A percentile compares a stretch with the other conserved stretches of the same genome.
Conservation (phyloP, 2,329 filamentous ascomycete genomes). For the Penicillium sp. region DNA sequence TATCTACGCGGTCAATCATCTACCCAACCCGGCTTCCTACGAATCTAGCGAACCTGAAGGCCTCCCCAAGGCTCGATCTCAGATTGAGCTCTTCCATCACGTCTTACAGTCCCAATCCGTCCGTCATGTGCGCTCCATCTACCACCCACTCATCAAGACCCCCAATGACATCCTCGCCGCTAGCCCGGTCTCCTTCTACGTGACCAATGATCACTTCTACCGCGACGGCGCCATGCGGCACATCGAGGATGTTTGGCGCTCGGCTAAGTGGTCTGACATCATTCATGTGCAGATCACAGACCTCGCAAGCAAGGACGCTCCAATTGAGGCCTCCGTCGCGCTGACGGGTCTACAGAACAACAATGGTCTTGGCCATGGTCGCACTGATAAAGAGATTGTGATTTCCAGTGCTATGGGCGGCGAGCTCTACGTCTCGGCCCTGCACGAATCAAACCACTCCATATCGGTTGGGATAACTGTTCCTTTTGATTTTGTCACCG, state of each 20-base stretch:
- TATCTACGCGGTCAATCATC: slow-evolving; percentile 61
- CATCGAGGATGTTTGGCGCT: slow-evolving; percentile 49
- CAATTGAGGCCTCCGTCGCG: slow-evolving; percentile 45
- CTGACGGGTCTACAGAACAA: slow-evolving; percentile 51
- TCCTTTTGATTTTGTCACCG: slow-evolving; percentile 48
- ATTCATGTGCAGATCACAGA: slow-evolving; percentile 46
- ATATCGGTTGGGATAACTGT: slow-evolving; percentile 48
- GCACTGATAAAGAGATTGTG: slow-evolving; percentile 33
- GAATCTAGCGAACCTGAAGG: slow-evolving; percentile 18
- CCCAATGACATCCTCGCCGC: slow-evolving; percentile 59
- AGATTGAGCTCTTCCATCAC: slow-evolving; percentile 60
- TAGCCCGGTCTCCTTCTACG: slow-evolving; percentile 52
- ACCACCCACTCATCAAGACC: slow-evolving; percentile 54
- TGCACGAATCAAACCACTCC: slow-evolving; percentile 26
- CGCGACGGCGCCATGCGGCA: slow-evolving; percentile 48
- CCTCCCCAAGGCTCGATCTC: slow-evolving; percentile 49
- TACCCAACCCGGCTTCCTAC: slow-evolving; percentile 49
- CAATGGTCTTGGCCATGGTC: slow-evolving; percentile 58
- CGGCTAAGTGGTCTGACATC: slow-evolving; percentile 51
- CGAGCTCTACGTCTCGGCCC: slow-evolving; percentile 44
- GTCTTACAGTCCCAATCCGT: slow-evolving; percentile 43
- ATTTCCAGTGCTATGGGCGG: slow-evolving; percentile 48
- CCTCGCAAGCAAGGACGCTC: slow-evolving; percentile 25
- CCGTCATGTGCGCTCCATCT: slow-evolving; percentile 54
- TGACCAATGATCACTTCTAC: slow-evolving; percentile 62